Conservation (phyloP, 2,329 filamentous ascomycete genomes). For the Fusarium penzigii region DNA sequence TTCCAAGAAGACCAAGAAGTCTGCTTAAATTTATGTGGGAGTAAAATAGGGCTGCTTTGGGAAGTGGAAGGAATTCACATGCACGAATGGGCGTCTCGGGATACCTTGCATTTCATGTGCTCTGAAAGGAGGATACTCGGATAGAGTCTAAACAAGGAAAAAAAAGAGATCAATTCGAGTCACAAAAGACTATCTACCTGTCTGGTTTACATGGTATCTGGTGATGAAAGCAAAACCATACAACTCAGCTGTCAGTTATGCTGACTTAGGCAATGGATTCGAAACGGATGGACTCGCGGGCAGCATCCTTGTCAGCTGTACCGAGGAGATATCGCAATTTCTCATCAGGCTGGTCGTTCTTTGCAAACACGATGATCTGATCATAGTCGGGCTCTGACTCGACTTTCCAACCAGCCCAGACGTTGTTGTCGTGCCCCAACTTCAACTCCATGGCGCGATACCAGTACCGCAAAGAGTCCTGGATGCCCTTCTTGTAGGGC, state of each 20-base stretch:
- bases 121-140: slow-evolving; percentile 40
- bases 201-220: background rate
- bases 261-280: slow-evolving; percentile 27
- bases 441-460: slow-evolving; percentile 37
- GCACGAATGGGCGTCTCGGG: slow-evolving; percentile 57
- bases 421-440: slow-evolving; percentile 30
- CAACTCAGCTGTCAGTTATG: slow-evolving; percentile 2
- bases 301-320: slow-evolving; percentile 20
- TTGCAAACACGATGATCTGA: slow-evolving; percentile 44
- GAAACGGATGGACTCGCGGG: slow-evolving; percentile 17
- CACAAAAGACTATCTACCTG: slow-evolving; percentile 16
- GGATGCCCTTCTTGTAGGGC: slow-evolving; percentile 33
- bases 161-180: slow-evolving; percentile 38
- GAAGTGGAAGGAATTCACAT: slow-evolving; percentile 36
- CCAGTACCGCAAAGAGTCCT: slow-evolving; percentile 34
- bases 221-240: slow-evolving; percentile 10
- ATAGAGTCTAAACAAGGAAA: slow-evolving; percentile 36
- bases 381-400: slow-evolving; percentile 38
- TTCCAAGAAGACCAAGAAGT: slow-evolving; percentile 52
- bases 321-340: slow-evolving; percentile 27
- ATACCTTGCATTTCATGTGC: slow-evolving; percentile 54
- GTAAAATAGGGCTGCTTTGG: slow-evolving; percentile 29
- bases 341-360: slow-evolving; percentile 37
- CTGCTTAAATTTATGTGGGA: slow-evolving; percentile 21
- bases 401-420: slow-evolving; percentile 45